Base-by-base conservation (phyloP, 208 protist genomes). In the Herpetomonas samuelpessoai region DNA sequence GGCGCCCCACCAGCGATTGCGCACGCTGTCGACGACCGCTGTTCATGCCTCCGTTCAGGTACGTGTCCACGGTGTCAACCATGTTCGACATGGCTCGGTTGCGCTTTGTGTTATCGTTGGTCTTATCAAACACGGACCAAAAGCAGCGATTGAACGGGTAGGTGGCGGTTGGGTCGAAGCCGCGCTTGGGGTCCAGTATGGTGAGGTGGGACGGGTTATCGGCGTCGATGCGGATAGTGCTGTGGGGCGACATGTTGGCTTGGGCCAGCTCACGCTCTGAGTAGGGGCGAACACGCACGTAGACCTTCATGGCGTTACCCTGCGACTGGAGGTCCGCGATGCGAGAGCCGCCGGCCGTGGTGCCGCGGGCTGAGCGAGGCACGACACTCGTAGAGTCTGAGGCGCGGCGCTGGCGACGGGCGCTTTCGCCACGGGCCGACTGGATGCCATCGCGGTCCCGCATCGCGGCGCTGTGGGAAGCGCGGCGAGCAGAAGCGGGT, bases 241-340 rank as follows among this genome's bases (percentile, higher is more conserved):
- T 87, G 55, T 88, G 82, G 22, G 57, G 26, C 12, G 68, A 58
- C 31, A 57, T 41, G 26, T 52, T 59, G 28, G 61, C 57, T 27
- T 81, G 58, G 10, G 71, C 60, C 6, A 86, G 74, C 61, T 95
- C 88, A 1, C 88, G 85, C 71, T 92, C 70, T 65, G 71, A 92
- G 66, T 89, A 95, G 38, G 88, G 88, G 18, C 88, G 73, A 3
- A 95, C 88, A 50, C 88, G 88, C 6, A 95, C 63, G 68, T 88
- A 95, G 35, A 95, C 88, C 68, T 86, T 83, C 85, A 92, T 90
- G 10, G 85, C 82, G 51, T 84, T 91, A 0, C 69, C 53, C 21
- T 74, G 68, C 16, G 61, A 53, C 30, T 82, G 79, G 0, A 74
- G 18, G 1, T 1, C 6, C 3, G 39, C 27, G n/a, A 22, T 14